Evolutionary conservation across 1,139 yeast species (phyloP), one percentile per base, ranked within the genome.

Genomic region (Candida tetrigidarum): DNA sequence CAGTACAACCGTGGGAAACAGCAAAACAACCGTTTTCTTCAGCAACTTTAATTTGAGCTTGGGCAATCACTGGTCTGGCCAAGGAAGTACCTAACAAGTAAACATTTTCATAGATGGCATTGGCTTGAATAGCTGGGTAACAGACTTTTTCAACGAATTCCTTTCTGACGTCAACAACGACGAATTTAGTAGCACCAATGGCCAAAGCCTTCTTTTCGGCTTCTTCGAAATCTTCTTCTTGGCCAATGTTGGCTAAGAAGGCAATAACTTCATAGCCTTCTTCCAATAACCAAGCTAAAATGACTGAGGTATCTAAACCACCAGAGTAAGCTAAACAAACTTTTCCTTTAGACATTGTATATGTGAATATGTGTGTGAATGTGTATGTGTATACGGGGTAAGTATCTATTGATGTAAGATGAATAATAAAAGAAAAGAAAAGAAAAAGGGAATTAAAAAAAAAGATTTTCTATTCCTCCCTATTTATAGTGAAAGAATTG

Each of bases 241-340:
- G 98, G 59, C 98, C 99, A 62, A 92, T 91, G 72, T 93, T 86
- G 64, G 98, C 98, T 81, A 93, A 82, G 78, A 93, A 93, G 44
- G 98, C 97, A 64, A 93, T 85, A 48, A 93, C 99, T 74, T 93
- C 99, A 71, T 92, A 93, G 54, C 97, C 99, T 76, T 93, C 83
- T 70, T 93, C 99, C 58, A 93, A 81, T 68, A 93, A 83, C 99
- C 99, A 93, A 45, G 98, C 99, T 57, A 93, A 83, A 62, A 93
- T 93, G 51, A 95, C 90, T 33, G 97, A 91, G 78, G 99, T 93
- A 67, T 93, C 99, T 63, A 93, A 83, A 76, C 99, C 99, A 63
- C 99, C 99, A 46, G 98, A 93, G 78, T 93, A 93, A 46, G 99
- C 99, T 70, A 93, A 84, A 82, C 98, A 92, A 73, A 92, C 98